phyloP scores from a whole-genome alignment of 2,329 filamentous ascomycete genomes.

The Pleurostoma richardsiae region DNA sequence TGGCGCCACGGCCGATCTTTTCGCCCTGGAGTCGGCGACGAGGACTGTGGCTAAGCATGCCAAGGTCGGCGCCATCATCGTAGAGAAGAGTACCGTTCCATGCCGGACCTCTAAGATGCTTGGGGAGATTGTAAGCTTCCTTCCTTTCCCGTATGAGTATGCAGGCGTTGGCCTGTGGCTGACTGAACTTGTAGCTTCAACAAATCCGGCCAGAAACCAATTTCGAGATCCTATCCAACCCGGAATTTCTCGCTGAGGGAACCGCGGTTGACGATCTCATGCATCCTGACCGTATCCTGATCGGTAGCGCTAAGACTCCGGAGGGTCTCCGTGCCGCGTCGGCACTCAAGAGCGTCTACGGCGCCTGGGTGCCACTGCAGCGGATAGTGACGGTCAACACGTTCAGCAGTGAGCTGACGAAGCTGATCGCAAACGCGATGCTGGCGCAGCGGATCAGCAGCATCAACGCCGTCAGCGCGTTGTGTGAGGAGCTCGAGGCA shows the following conservation, averaged over 20 bases:
- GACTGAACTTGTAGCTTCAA: conserved; percentile 12
- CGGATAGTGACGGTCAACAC: conserved; percentile 53
- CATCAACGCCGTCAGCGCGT: conserved; percentile 57
- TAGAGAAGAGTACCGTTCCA: conserved; percentile 62
- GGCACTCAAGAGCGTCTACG: conserved; percentile 46
- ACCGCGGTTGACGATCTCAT: conserved; percentile 54
- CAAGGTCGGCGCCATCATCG: conserved; percentile 49
- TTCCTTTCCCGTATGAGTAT: not conserved
- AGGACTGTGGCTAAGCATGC: conserved; percentile 49
- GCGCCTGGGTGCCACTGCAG: conserved; percentile 46
- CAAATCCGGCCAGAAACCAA: conserved; percentile 34
- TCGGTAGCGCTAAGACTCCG: conserved; percentile 46
- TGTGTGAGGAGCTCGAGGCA: conserved; percentile 57
- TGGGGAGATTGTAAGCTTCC: conserved; percentile 41
- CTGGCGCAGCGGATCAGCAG: conserved; percentile 60
- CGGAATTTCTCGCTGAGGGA: conserved; percentile 60
- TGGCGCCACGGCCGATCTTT: conserved; percentile 52
- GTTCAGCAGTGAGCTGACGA: conserved; percentile 58
- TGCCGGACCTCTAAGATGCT: conserved; percentile 54
- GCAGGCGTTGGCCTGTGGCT: not conserved
- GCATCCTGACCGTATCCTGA: conserved; percentile 54
- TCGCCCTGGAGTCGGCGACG: conserved; percentile 49
- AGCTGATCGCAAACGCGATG: conserved; percentile 59
- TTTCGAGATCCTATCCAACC: conserved; percentile 60
- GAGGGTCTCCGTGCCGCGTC: conserved; percentile 43